phyloP scores from a whole-genome alignment of 768 basidiomycete species.

The Pleurotus citrinopileatus region DNA sequence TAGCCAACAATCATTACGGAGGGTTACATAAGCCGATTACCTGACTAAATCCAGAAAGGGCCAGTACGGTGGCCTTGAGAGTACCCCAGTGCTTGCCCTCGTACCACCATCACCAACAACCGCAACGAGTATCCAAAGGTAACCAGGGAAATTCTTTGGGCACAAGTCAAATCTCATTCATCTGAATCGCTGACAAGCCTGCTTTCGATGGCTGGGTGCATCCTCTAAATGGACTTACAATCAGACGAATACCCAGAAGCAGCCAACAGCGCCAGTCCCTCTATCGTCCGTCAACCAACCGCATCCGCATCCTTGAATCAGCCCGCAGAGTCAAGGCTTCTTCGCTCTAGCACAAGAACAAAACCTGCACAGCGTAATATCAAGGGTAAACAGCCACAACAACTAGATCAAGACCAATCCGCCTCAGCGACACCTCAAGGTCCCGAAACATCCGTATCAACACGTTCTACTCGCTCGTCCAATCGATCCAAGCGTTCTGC shows the following conservation, averaged over 20 bases:
- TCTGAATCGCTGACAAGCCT: constrained; percentile 36
- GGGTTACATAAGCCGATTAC: too few species aligned
- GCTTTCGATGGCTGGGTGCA: constrained; percentile 84
- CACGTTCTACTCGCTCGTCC: constrained; percentile 35
- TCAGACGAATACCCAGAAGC: constrained; percentile 68
- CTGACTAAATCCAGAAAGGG: neutral
- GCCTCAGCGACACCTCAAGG: constrained; percentile 30
- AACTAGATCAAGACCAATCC: constrained; percentile 25
- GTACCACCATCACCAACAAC: constrained; percentile 8
- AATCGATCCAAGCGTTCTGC: constrained; percentile 50
- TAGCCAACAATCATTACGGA: neutral
- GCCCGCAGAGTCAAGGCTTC: constrained; percentile 48
- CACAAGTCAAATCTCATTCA: constrained; percentile 34
- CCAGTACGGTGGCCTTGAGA: too few species aligned
- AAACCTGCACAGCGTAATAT: constrained; percentile 73
- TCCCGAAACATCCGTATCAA: constrained; percentile 19
- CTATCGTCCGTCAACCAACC: constrained; percentile 39
- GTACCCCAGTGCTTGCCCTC: constrained; percentile 4
- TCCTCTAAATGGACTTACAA: constrained; percentile 92
- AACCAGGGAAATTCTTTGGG: neutral
- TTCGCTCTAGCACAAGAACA: constrained; percentile 75
- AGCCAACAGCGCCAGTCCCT: constrained; percentile 64
- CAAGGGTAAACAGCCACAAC: constrained; percentile 51
- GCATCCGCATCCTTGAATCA: constrained; percentile 31
- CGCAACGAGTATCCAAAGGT: constrained; percentile 3